Percentiles rank a stretch among this genome's conserved stretches.
phyloP scores from a whole-genome alignment of 2,329 filamentous ascomycete species.

The Tolypocladium amazonense region DNA sequence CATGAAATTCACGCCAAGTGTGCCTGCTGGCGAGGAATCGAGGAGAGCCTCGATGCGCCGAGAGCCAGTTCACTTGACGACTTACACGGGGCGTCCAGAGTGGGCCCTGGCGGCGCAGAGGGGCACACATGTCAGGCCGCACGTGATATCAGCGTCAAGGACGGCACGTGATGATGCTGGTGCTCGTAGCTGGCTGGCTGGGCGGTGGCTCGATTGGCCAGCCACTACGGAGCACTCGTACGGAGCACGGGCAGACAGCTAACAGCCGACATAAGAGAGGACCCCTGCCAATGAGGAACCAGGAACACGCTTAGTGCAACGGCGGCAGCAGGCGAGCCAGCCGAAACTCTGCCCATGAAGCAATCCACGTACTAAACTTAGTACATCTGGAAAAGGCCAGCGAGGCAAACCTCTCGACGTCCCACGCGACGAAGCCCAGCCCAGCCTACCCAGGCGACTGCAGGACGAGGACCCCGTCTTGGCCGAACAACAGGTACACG shows the following conservation, averaged over 20 bases:
- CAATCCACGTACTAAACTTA: background rate
- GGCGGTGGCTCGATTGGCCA: background rate
- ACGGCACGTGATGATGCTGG: background rate
- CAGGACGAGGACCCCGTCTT: background rate
- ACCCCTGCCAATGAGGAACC: background rate
- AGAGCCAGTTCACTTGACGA: background rate
- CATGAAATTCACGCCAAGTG: background rate
- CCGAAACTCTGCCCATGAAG: background rate
- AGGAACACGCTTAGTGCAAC: background rate
- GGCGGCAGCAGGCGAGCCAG: background rate
- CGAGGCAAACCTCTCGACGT: slow-evolving; percentile 1
- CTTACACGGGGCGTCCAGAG: slow-evolving; percentile 1
- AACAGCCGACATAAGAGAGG: background rate
- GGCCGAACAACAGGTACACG: slow-evolving; percentile 1
- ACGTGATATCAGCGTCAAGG: background rate
- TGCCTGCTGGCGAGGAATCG: background rate
- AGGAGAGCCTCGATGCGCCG: background rate
- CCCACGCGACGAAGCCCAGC: background rate
- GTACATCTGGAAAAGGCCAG: slow-evolving; percentile 2
- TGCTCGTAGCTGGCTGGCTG: no score
- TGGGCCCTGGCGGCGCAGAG: background rate
- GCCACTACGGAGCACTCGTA: background rate
- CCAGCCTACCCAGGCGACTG: background rate
- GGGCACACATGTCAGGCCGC: background rate
- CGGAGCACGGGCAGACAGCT: background rate